Evolutionary conservation across 768 basidiomycete species (phyloP).

Genomic region (Kwoniella dendrophila): DNA sequence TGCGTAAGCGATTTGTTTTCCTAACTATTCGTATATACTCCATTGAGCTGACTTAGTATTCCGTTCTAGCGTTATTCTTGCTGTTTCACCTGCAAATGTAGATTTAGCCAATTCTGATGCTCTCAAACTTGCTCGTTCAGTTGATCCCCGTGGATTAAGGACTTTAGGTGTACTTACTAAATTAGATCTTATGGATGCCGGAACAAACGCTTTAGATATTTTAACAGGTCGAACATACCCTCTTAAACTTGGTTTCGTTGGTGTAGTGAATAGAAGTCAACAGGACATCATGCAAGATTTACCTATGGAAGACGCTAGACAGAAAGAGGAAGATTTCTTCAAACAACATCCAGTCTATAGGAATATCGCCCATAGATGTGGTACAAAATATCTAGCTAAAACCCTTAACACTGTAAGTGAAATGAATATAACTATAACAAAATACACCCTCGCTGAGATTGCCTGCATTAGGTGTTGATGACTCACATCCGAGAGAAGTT

Average conservation of each 20-base stretch:
- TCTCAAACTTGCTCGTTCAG: conserved; percentile 89
- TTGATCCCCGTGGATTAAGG: conserved; percentile 92
- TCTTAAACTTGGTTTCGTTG: conserved; percentile 96
- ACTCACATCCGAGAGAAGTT: conserved; percentile 98
- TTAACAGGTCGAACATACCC: conserved; percentile 96
- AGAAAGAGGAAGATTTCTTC: conserved; percentile 89
- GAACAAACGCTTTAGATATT: conserved; percentile 95
- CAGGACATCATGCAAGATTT: conserved; percentile 91
- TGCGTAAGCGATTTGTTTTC: conserved; percentile 62
- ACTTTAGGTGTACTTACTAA: conserved; percentile 97
- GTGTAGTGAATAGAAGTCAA: conserved; percentile 95
- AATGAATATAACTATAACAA: not conserved
- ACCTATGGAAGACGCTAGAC: conserved; percentile 78
- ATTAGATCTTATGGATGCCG: conserved; percentile 98
- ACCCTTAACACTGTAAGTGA: conserved; percentile 85
- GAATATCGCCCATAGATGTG: conserved; percentile 95
- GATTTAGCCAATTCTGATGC: conserved; percentile 99
- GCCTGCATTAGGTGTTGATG: conserved; percentile 71
- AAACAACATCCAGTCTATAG: conserved; percentile 83
- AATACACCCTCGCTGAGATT: not conserved
- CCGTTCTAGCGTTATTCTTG: conserved; percentile 77
- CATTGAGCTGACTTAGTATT: not conserved
- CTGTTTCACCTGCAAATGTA: conserved; percentile 96
- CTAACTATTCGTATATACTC: not conserved
- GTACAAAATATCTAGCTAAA: conserved; percentile 92